Evolutionary conservation across 306 rosid species (phyloP), one percentile per base, ranked within the genome.

Genomic region (Gastrolobium bilobum): DNA sequence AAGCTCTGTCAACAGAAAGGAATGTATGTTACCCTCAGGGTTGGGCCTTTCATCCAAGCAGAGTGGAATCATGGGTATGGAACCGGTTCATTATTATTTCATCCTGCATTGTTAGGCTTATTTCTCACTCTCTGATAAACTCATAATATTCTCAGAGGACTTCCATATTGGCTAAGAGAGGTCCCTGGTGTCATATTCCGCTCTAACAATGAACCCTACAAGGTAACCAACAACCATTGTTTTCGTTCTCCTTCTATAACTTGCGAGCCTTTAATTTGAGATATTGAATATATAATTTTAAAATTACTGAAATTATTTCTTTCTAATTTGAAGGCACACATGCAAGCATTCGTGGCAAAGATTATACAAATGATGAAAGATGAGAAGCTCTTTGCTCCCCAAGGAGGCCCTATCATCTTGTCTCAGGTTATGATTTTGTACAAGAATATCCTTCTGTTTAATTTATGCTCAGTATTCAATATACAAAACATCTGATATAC

Each of bases 31-130:
- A 88, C 88, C 31, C 89, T 95, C 1, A 84, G 99, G 79, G 67
- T 95, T 77, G 98, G 99, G 0, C 99, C 99, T 48, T 95, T 95
- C 84, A 89, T 95, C 81, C 98, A 95, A 80, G 99, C 98, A 4
- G 99, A 95, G 79, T 95, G 98, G 98, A 95, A 93, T 68, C 98
- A 95, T 20, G 99, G 99, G 98, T 94, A 80, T 48, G 53, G 10
- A 40, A 13, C 5, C 6, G 13, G 0, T 51, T 4, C 14, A 47
- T 47, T 47, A 2, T 20, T 20, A 20, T 20, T 20, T 20, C 26
- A 20, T 20, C 26, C 1, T 20, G 26, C 26, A 20, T 20, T 20
- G 26, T 20, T 20, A 20, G 26, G 26, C 26, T 20, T 20, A 20
- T 20, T 20, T 20, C 20, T 73, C 15, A 38, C 7, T 57, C 3